Evolutionary conservation across 1,139 yeast species (phyloP).

Genomic region (Zygosaccharomyces pseudobailii): DNA sequence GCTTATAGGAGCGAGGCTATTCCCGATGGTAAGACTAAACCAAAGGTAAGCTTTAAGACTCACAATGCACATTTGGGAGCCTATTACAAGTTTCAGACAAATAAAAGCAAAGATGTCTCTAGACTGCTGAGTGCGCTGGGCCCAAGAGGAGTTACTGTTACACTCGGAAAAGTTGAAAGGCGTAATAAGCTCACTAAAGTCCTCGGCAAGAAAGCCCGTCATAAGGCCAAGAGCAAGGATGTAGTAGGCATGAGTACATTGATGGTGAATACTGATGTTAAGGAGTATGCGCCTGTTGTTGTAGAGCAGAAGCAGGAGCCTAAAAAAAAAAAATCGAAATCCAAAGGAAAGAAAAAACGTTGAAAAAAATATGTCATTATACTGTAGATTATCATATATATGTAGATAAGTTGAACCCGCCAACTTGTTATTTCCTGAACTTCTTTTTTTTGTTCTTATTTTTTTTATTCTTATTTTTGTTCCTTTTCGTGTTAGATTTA

Average conservation of each 20-base stretch:
- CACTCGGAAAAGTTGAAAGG: slow-evolving; percentile 23
- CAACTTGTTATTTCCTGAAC: slow-evolving; percentile 10
- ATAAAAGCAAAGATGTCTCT: slow-evolving; percentile 71
- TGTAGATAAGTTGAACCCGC: slow-evolving; percentile 3
- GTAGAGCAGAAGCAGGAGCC: slow-evolving; percentile 3
- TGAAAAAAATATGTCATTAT: slow-evolving; percentile 5
- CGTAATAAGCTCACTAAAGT: slow-evolving; percentile 11
- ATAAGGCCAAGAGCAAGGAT: slow-evolving; percentile 16
- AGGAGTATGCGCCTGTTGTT: slow-evolving; percentile 21
- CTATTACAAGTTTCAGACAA: slow-evolving; percentile 57
- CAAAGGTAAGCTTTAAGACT: slow-evolving; percentile 56
- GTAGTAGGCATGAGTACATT: slow-evolving; percentile 27
- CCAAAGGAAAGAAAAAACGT: slow-evolving; percentile 25
- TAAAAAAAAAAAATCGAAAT: slow-evolving; percentile 19
- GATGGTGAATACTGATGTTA: slow-evolving; percentile 29
- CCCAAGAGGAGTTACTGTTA: slow-evolving; percentile 59
- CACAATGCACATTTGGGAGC: slow-evolving; percentile 69
- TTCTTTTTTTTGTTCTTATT: slow-evolving; percentile 26
- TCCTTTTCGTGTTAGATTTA: slow-evolving; percentile 7
- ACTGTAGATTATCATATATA: slow-evolving; percentile 6
- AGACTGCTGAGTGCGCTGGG: slow-evolving; percentile 79
- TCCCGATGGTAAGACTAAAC: slow-evolving; percentile 30
- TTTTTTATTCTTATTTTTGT: slow-evolving; percentile 16
- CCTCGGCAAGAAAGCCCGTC: slow-evolving; percentile 8
- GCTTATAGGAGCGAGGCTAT: slow-evolving; percentile 40